Evolutionary conservation across 1,284 basidiomycete genomes (phyloP), one percentile per base, ranked within the genome.

Genomic region (Stygiomarasmius scandens): DNA sequence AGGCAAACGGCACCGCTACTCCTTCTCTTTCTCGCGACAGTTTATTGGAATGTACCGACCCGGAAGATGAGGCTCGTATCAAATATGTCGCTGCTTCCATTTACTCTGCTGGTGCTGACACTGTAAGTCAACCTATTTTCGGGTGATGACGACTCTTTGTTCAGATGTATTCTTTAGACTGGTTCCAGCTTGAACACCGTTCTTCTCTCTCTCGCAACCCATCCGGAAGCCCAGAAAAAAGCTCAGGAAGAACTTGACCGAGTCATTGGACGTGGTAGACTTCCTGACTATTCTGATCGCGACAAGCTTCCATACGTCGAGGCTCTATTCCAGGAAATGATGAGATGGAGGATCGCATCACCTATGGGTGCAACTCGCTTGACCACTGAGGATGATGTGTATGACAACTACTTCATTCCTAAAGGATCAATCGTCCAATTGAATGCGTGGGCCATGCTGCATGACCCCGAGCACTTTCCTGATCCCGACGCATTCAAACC

Each of bases 171-270:
- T 3, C 29, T 34, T 32, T 32, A 73, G 70, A 70, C 70, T 3
- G 61, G 69, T 16, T 61, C 69, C 4, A 59, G 66, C 2, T 51
- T 73, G 9, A 48, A 58, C 1, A 65, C 69, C 2, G 72, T 74
- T 50, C 64, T 76, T 24, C 61, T 77, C 27, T 14, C 49, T 10
- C 49, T 50, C 29, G 49, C 49, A 24, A 50, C 32, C 14, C 62
- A 73, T 45, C 78, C 78, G 0, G 69, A 74, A 16, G 71, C 73
- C 2, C 67, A 76, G 43, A 63, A 60, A 25, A 71, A 71, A 50
- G 73, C 76, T 0, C 78, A 78, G 53, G 63, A 60, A 5, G 77
- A 80, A 55, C 62, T 81, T 12, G 78, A 81, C 47, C 36, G 58
- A 2, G 70, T 80, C 10, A 58, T 78, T 16, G 70, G 69, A 1